These are phyloP conservation scores for Nicotiana attenuata DNA, from an alignment of 257 asterid species.

Conservation along the genomic window DNA sequence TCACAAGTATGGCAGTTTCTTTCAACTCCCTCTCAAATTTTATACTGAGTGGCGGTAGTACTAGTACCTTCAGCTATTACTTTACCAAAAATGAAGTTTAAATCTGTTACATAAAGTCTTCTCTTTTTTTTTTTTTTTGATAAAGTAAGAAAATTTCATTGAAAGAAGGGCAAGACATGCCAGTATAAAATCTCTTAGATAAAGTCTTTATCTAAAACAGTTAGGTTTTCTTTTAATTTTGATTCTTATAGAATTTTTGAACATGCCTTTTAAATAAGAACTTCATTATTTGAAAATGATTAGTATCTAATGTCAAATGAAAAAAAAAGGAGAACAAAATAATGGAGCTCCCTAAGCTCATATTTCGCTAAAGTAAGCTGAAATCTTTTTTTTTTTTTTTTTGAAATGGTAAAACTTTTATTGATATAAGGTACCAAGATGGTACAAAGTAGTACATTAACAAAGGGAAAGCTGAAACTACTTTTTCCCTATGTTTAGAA, in stretches of 20 bases:
- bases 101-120: neutral
- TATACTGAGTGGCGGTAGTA: neutral
- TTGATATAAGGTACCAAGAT: no score
- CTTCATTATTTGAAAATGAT: neutral
- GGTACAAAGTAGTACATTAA: no score
- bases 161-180: no score
- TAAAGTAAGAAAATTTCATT: no score
- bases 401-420: no score
- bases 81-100: neutral
- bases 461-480: neutral
- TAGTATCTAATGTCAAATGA: neutral
- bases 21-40: constrained; percentile 2
- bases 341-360: neutral
- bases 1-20: constrained; percentile 40
- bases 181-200: neutral
- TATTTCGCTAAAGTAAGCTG: neutral
- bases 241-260: neutral
- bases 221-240: neutral
- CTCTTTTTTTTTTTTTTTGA: no score
- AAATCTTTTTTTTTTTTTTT: neutral
- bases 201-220: neutral
- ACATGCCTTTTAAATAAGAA: neutral
- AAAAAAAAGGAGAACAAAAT: neutral
- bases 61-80: neutral
- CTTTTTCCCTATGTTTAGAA: neutral